Percentiles rank a stretch among this genome's conserved stretches.
Conservation (phyloP, 2,329 filamentous ascomycete species). For the Aspergillus clavatus region DNA sequence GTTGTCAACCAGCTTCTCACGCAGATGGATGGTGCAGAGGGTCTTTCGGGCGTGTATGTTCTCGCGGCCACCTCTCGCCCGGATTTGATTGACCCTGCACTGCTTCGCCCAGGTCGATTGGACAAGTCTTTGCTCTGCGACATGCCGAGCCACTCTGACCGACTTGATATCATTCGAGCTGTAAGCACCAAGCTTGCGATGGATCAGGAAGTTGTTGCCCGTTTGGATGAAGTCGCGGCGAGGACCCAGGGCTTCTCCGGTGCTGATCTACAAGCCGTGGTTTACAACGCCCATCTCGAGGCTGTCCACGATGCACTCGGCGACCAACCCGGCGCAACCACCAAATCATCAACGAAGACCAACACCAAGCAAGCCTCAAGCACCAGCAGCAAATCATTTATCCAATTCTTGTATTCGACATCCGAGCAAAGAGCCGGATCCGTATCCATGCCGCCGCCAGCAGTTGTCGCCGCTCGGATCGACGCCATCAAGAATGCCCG, state of each 20-base stretch:
- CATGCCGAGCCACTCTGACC: constrained; percentile 73
- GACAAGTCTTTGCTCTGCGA: constrained; percentile 93
- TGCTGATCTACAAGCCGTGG: constrained; percentile 87
- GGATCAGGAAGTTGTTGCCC: constrained; percentile 58
- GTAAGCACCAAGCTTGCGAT: constrained; percentile 78
- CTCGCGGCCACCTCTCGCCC: constrained; percentile 89
- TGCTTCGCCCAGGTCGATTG: constrained; percentile 83
- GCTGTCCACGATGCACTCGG: constrained; percentile 90
- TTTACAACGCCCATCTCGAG: constrained; percentile 95
- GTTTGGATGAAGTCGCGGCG: constrained; percentile 67
- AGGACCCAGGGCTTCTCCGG: constrained; percentile 87
- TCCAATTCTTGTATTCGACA: constrained; percentile 77
- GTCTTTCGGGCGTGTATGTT: constrained; percentile 90
- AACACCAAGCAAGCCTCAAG: constrained; percentile 26
- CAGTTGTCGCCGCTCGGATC: constrained; percentile 75
- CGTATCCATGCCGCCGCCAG: constrained; percentile 67
- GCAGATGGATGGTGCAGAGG: constrained; percentile 98
- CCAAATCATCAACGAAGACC: constrained; percentile 37
- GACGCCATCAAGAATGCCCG: constrained; percentile 70
- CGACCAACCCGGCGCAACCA: constrained; percentile 38
- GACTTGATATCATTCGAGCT: constrained; percentile 81
- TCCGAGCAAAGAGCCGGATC: constrained; percentile 49
- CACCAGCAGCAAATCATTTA: constrained; percentile 50
- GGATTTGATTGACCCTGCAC: constrained; percentile 89
- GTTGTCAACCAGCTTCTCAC: constrained; percentile 98